Evolutionary conservation across 176 grass and related monocot species (phyloP).

Genomic region (Ananas comosus): DNA sequence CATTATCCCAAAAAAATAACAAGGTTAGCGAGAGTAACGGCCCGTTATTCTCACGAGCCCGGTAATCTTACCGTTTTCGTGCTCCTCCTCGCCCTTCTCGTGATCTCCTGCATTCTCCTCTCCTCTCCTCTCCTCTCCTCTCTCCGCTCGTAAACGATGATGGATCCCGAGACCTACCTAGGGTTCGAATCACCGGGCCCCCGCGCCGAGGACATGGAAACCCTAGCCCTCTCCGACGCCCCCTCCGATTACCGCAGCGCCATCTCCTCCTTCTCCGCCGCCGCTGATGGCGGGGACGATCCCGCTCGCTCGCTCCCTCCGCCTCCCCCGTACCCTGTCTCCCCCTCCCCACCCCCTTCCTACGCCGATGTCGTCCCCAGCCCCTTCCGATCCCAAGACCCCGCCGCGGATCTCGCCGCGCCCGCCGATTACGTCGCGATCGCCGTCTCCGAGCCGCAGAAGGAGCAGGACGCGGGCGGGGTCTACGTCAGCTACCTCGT

Average conservation of each 20-base stretch:
- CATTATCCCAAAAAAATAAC: too few relatives aligned
- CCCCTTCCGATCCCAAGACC: not conserved
- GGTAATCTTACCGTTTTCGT: too few relatives aligned
- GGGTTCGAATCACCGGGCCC: not conserved
- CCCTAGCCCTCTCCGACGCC: slow-evolving; percentile 30
- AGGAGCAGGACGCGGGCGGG: slow-evolving; percentile 47
- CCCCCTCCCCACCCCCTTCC: slow-evolving; percentile 22
- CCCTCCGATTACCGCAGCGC: slow-evolving; percentile 25
- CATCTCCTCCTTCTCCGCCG: slow-evolving; percentile 24
- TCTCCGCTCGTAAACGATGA: too few relatives aligned
- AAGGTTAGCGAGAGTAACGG: too few relatives aligned
- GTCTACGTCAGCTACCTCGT: slow-evolving; percentile 77
- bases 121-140: too few relatives aligned
- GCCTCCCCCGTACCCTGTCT: not conserved
- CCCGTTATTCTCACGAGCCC: too few relatives aligned
- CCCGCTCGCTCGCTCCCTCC: slow-evolving; percentile 36
- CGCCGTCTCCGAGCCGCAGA: slow-evolving; percentile 67
- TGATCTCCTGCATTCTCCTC: too few relatives aligned
- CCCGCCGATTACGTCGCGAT: slow-evolving; percentile 40
- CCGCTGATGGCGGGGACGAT: slow-evolving; percentile 47
- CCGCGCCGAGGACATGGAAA: slow-evolving; percentile 40
- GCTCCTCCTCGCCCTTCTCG: too few relatives aligned
- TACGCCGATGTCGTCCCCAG: not conserved
- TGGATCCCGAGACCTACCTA: too few relatives aligned
- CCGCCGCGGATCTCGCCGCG: slow-evolving; percentile 17